Evolutionary conservation across 2,329 filamentous ascomycete genomes (phyloP).

Genomic region (Colletotrichum sansevieriae): DNA sequence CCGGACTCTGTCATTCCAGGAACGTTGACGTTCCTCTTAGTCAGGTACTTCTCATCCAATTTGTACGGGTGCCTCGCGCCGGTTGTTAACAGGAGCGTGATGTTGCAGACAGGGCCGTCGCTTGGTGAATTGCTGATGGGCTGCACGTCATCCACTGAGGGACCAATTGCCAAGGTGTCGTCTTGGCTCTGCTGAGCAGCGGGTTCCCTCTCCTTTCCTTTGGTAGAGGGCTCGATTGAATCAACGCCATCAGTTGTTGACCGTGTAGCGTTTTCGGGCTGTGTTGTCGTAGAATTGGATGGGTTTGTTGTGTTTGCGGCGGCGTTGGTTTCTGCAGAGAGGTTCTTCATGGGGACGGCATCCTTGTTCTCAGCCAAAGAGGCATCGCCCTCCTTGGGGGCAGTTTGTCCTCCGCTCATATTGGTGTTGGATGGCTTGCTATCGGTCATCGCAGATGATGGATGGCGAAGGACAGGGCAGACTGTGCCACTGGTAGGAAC

Average conservation of each 20-base stretch:
- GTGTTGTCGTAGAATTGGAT: conserved; percentile 15
- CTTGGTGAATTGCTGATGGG: conserved; percentile 50
- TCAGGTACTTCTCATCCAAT: conserved; percentile 88
- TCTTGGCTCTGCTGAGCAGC: conserved; percentile 49
- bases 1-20: conserved; percentile 73
- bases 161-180: conserved; percentile 59
- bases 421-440: conserved; percentile 48
- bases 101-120: conserved; percentile 68
- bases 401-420: conserved; percentile 48
- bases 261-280: conserved; percentile 1
- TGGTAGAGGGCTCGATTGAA: conserved; percentile 43
- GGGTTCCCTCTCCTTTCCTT: conserved; percentile 53
- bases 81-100: conserved; percentile 85
- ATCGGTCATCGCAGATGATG: conserved; percentile 43
- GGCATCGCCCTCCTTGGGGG: conserved; percentile 42
- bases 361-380: conserved; percentile 53
- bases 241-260: conserved; percentile 33
- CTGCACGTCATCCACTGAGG: conserved; percentile 57
- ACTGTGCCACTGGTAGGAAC: conserved; percentile 41
- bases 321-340: conserved; percentile 42
- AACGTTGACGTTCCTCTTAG: conserved; percentile 82
- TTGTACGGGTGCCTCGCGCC: conserved; percentile 91
- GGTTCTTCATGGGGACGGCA: conserved; percentile 54
- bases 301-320: conserved; percentile 34
- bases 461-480: conserved; percentile 38